Evolutionary conservation across 2,329 filamentous ascomycete genomes (phyloP).

Genomic region (Cryphonectria radicalis): DNA sequence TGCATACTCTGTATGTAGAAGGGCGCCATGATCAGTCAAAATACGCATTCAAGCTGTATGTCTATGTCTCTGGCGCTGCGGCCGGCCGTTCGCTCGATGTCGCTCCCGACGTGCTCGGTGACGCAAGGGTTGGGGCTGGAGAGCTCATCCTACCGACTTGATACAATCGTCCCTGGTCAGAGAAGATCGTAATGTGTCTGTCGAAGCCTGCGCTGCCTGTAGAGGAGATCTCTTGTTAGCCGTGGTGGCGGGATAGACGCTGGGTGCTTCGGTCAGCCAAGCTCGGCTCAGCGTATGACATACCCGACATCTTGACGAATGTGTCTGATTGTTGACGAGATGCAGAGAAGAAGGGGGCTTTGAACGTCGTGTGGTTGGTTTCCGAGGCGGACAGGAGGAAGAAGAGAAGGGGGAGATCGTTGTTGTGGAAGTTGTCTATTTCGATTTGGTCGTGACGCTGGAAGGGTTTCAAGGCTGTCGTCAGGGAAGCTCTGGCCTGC

Average conservation of each 20-base stretch:
- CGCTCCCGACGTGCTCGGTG: not conserved
- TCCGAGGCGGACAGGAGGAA: not conserved
- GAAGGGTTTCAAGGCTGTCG: conserved; percentile 27
- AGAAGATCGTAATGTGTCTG: conserved; percentile 99
- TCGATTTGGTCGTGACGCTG: conserved; percentile 15
- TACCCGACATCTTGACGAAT: conserved; percentile 57
- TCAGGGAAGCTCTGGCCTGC: conserved; percentile 33
- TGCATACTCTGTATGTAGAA: conserved; percentile 85
- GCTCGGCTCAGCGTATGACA: conserved; percentile 34
- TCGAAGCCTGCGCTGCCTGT: conserved; percentile 89
- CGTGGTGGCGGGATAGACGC: conserved; percentile 10
- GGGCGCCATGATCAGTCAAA: conserved; percentile 19
- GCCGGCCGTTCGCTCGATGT: conserved; percentile 2
- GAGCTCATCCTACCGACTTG: conserved; percentile 84
- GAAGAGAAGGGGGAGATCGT: conserved; percentile 12
- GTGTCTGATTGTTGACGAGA: not conserved
- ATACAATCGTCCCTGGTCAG: conserved; percentile 95
- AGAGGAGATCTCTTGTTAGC: conserved; percentile 35
- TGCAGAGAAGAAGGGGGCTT: not conserved
- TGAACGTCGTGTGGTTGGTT: not conserved
- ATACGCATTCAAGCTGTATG: not conserved
- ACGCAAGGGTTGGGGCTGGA: not conserved
- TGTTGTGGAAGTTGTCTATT: conserved; percentile 30
- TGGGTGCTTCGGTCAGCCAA: conserved; percentile 20
- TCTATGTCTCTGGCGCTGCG: not conserved